Base-by-base conservation (phyloP, 805 yeast genomes). In the Nakazawaea ishiwadae region DNA sequence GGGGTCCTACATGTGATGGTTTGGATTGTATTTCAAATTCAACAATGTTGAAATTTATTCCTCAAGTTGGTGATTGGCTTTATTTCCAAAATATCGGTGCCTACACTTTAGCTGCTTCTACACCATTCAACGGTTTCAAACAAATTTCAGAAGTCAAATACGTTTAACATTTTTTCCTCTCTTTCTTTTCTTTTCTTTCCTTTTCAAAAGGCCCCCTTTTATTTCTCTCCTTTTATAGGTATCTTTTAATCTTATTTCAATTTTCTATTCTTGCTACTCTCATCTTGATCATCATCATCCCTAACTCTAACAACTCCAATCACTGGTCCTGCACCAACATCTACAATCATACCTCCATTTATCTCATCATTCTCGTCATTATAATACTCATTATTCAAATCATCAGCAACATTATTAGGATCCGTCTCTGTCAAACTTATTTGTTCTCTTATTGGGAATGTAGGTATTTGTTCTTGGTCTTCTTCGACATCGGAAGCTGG, bases 1-100 rank as follows among this genome's bases (percentile, higher is more conserved):
- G 99, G 99, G 99, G 99, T 5, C 99, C 98, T 34, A 91, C 98
- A 15, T 91, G 99, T 66, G 99, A 91, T 63, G 97, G 97, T 3
- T 70, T 91, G 48, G 99, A 91, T 61, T 84, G 95, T 60, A 77
- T 91, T 44, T 60, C 84, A 15, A 59, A 68, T 35, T 68, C 66
- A 28, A 66, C 77, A 45, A 52, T 51, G 27, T 68, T 91, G 53
- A 69, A 80, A 15, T 69, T 73, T 41, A 77, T 79, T 30, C 79
- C 88, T 33, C 67, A 69, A 16, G 82, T 84, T 32, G 98, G 97
- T 7, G 98, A 91, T 60, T 91, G 98, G 98, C 58, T 91, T 44
- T 87, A 80, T 62, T 90, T 91, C 65, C 70, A 81, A 24, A 70
- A 80, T 50, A 61, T 85, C 44, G 99, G 99, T 14, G 97, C 99